A percentile compares a stretch with the other conserved stretches of the same genome.
phyloP scores from a whole-genome alignment of 179 eudicot genomes.

The Corrigiola litoralis region DNA sequence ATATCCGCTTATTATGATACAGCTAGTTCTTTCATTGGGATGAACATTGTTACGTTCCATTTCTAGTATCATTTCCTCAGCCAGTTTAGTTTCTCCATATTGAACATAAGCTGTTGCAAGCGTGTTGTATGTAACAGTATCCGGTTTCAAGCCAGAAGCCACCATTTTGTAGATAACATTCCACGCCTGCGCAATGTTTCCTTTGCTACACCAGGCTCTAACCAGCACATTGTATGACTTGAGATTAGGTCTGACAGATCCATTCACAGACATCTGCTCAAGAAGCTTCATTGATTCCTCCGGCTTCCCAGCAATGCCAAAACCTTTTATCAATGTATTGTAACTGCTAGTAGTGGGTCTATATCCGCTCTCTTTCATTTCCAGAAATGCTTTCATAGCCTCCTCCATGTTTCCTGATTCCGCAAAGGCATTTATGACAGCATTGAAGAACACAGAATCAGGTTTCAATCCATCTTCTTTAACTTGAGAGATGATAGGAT shows the following conservation, averaged over 20 bases:
- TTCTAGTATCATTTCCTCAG: slow-evolving; percentile 50
- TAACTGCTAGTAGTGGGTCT: slow-evolving; percentile 50
- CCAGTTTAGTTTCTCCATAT: slow-evolving; percentile 40
- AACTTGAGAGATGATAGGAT: slow-evolving; percentile 44
- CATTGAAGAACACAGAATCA: slow-evolving; percentile 64
- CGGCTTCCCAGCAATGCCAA: slow-evolving; percentile 54
- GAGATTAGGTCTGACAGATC: slow-evolving; percentile 44
- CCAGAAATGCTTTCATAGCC: slow-evolving; percentile 43
- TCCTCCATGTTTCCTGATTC: slow-evolving; percentile 58
- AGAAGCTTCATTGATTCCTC: slow-evolving; percentile 53
- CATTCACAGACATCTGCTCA: slow-evolving; percentile 39
- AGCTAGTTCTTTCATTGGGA: slow-evolving; percentile 61
- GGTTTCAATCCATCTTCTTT: slow-evolving; percentile 49
- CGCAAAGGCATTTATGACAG: slow-evolving; percentile 59
- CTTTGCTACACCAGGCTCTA: slow-evolving; percentile 56
- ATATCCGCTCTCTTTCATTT: slow-evolving; percentile 47
- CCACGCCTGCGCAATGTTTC: slow-evolving; percentile 52
- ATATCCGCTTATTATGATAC: slow-evolving; percentile 53
- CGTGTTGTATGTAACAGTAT: slow-evolving; percentile 62
- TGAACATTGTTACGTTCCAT: slow-evolving; percentile 47
- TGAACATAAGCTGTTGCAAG: slow-evolving; percentile 58
- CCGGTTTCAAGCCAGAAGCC: slow-evolving; percentile 46
- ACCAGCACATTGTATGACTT: slow-evolving; percentile 59
- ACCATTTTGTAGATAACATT: slow-evolving; percentile 41
- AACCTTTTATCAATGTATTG: slow-evolving; percentile 57